Evolutionary conservation across 805 yeast species (phyloP).

Genomic region (Wickerhamomyces silvicola): DNA sequence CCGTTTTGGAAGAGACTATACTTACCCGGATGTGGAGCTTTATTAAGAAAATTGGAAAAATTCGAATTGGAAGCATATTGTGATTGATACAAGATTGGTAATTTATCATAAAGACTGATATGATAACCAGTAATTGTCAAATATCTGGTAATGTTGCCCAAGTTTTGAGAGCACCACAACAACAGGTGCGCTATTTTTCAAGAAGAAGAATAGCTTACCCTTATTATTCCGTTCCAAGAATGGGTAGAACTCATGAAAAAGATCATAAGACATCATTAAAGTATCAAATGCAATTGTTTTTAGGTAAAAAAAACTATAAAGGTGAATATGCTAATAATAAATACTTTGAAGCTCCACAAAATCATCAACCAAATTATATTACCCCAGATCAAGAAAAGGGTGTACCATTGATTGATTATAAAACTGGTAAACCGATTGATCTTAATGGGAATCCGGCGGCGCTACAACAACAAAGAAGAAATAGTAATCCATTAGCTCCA

Average conservation of each 20-base stretch:
- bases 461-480: slow-evolving; percentile 4
- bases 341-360: slow-evolving; percentile 58
- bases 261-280: slow-evolving; percentile 47
- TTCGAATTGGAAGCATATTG: no score
- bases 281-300: slow-evolving; percentile 60
- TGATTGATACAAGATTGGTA: no score
- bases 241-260: slow-evolving; percentile 34
- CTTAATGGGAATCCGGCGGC: slow-evolving; percentile 13
- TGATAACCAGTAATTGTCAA: slow-evolving; percentile 1
- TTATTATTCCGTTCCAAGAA: slow-evolving; percentile 37
- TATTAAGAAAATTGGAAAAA: no score
- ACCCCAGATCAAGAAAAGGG: slow-evolving; percentile 46
- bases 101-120: no score
- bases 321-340: slow-evolving; percentile 78
- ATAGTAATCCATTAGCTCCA: slow-evolving; percentile 47
- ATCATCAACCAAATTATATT: slow-evolving; percentile 69
- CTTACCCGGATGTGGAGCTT: no score
- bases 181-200: slow-evolving; percentile 40
- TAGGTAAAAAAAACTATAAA: slow-evolving; percentile 78
- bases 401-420: slow-evolving; percentile 27
- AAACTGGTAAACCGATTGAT: slow-evolving; percentile 26
- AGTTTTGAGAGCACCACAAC: slow-evolving; percentile 7
- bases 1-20: no score
- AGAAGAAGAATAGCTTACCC: slow-evolving; percentile 51
- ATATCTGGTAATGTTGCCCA: slow-evolving; percentile 5